These are phyloP conservation scores for Yamadazyma sp. DNA, from an alignment of 1,139 yeast species.

Conservation along the genomic window DNA sequence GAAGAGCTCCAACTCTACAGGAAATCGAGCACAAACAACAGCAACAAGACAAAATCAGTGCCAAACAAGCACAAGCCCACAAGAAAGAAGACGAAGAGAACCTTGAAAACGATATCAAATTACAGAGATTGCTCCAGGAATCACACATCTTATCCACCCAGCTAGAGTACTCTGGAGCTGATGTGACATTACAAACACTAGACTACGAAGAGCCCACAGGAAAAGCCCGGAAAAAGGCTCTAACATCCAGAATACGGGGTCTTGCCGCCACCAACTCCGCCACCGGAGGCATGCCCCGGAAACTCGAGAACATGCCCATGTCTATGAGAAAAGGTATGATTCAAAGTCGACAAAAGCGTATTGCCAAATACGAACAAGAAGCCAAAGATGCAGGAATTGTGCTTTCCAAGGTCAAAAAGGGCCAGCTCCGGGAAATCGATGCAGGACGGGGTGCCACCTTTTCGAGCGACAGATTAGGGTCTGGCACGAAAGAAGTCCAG, in stretches of 20 bases:
- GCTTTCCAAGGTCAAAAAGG: constrained; percentile 62
- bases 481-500: constrained; percentile 32
- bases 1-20: constrained; percentile 41
- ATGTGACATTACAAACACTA: constrained; percentile 64
- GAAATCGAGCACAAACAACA: constrained; percentile 33
- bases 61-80: constrained; percentile 26
- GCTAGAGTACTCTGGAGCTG: constrained; percentile 69
- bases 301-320: constrained; percentile 84
- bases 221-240: constrained; percentile 70
- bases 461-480: constrained; percentile 59
- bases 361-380: constrained; percentile 62
- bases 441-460: constrained; percentile 55
- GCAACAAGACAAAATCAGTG: constrained; percentile 22
- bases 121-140: constrained; percentile 79
- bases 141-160: constrained; percentile 76
- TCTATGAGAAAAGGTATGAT: constrained; percentile 82
- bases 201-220: constrained; percentile 77
- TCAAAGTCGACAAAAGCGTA: constrained; percentile 50
- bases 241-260: constrained; percentile 63
- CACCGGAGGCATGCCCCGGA: constrained; percentile 37
- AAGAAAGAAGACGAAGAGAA: constrained; percentile 48
- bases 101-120: constrained; percentile 75
- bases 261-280: constrained; percentile 53
- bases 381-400: constrained; percentile 90
- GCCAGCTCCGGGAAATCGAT: constrained; percentile 57